These are phyloP conservation scores for Diospyros lotus DNA, from an alignment of 148 eudicot genomes.

Conservation along the genomic window DNA sequence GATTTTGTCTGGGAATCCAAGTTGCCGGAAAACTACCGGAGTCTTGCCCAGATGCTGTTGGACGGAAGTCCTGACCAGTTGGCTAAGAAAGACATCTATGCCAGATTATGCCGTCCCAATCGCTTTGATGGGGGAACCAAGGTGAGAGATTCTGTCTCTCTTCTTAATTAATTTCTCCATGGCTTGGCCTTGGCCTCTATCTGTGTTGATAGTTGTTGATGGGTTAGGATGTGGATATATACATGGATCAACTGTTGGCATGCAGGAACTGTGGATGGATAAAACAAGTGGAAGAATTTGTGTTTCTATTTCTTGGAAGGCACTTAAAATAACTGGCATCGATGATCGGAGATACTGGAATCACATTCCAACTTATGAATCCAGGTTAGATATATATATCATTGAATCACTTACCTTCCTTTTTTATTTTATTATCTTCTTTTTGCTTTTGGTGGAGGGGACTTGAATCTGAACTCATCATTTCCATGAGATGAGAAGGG, in stretches of 20 bases:
- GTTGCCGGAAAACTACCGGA: slow-evolving; percentile 44
- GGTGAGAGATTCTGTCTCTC: slow-evolving; percentile 25
- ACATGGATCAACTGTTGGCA: slow-evolving; percentile 8
- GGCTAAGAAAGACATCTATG: slow-evolving; percentile 44
- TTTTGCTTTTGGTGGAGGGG: neutral
- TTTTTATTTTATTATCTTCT: neutral
- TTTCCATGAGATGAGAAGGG: too few species aligned
- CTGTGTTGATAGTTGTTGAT: neutral
- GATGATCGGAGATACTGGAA: slow-evolving; percentile 76
- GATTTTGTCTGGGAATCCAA: slow-evolving; percentile 62
- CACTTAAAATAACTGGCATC: slow-evolving; percentile 61
- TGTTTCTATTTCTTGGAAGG: slow-evolving; percentile 61
- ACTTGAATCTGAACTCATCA: neutral
- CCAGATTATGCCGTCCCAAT: slow-evolving; percentile 36
- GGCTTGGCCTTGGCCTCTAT: neutral
- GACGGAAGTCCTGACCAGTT: slow-evolving; percentile 8
- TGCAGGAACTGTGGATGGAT: slow-evolving; percentile 78
- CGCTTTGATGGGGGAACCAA: slow-evolving; percentile 49
- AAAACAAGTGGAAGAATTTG: slow-evolving; percentile 55
- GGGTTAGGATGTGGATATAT: neutral
- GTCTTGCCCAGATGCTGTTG: slow-evolving; percentile 36
- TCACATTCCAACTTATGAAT: slow-evolving; percentile 43
- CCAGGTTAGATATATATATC: slow-evolving; percentile 38
- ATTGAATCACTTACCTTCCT: too few species aligned
- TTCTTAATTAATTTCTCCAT: neutral